phyloP scores from a whole-genome alignment of 2,329 filamentous ascomycete genomes.

The Lojkania enalia region DNA sequence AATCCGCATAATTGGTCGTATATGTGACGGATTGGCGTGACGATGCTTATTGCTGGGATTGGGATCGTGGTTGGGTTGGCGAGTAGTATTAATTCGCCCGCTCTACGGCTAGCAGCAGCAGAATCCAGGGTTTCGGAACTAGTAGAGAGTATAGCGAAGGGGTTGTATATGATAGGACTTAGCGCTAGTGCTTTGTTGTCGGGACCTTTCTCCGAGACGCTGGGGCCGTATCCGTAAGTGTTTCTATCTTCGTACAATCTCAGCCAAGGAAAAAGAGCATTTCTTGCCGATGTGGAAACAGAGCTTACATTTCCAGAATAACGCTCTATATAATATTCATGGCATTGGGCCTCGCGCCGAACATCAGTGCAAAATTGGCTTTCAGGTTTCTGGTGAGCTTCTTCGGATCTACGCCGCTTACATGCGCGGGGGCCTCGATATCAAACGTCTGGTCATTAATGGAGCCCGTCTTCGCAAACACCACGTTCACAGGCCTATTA shows the following conservation, averaged over 20 bases:
- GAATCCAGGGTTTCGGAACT: slow-evolving; percentile 48
- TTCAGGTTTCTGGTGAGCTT: slow-evolving; percentile 56
- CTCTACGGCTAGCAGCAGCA: slow-evolving; percentile 53
- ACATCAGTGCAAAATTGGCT: slow-evolving; percentile 53
- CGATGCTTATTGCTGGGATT: slow-evolving; percentile 49
- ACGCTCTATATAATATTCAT: slow-evolving; percentile 38
- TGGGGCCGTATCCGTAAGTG: slow-evolving; percentile 38
- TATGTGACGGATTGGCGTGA: slow-evolving; percentile 34
- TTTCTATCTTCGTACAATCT: not conserved
- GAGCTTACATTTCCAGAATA: slow-evolving; percentile 44
- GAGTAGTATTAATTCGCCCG: slow-evolving; percentile 57
- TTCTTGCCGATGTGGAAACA: slow-evolving; percentile 43
- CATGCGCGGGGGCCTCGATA: slow-evolving; percentile 22
- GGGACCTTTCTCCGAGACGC: slow-evolving; percentile 54
- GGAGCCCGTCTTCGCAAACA: slow-evolving; percentile 30
- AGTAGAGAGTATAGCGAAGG: slow-evolving; percentile 52
- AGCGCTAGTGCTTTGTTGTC: slow-evolving; percentile 45
- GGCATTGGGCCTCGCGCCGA: slow-evolving; percentile 42
- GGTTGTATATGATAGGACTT: slow-evolving; percentile 53
- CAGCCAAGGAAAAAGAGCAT: slow-evolving; percentile 3
- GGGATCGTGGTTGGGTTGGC: slow-evolving; percentile 57
- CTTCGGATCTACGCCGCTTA: slow-evolving; percentile 46
- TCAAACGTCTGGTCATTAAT: slow-evolving; percentile 26
- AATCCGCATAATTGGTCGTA: slow-evolving; percentile 45
- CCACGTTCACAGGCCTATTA: slow-evolving; percentile 45